Base-by-base conservation (phyloP, 257 asterid genomes). In the Solanum virginianum region DNA sequence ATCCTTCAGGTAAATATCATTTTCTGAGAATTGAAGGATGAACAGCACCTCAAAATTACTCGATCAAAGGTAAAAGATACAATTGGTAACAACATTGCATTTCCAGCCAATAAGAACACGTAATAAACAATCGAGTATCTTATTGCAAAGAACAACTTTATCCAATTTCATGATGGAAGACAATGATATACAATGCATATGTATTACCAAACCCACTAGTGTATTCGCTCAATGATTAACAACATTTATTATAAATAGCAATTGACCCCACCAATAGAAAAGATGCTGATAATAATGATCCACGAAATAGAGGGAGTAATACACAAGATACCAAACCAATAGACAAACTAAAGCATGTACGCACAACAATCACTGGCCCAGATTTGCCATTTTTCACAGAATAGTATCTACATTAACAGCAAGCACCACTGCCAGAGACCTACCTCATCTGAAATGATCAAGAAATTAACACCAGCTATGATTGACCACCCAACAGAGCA, bases 401-500 rank as follows among this genome's bases (percentile, higher is more conserved):
- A 51, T 24, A 8, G 51, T 24, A 77, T 51, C 47, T 51, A 77
- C 63, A 77, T 24, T 26, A 49, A 24, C 20, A 77, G 63, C 47
- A 77, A 51, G 82, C 45, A 24, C 45, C 22, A 77, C 45, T 16
- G 16, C 57, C 82, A 51, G 10, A 32, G 63, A 77, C 24, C 82
- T 51, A 77, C 24, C 82, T 51, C 45, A 49, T 49, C 43, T 49
- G 82, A 75, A 75, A 75, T 49, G 62, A 24, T 51, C 82, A 51
- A 77, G 43, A 59, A 51, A 18, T 29, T 60, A 77, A 10, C 43
- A n/a, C 63, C 45, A 55, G 53, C 77, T 68, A 87, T 66, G 39
- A 68, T 72, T 79, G 88, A 86, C 66, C 87, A 86, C 88, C 85
- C 80, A 86, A 89, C 89, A 91, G 16, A 41, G 92, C 91, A 85